Percentiles rank a stretch among this genome's conserved stretches.
phyloP scores from a whole-genome alignment of 2,329 filamentous ascomycete species.

The Fusarium sp. region DNA sequence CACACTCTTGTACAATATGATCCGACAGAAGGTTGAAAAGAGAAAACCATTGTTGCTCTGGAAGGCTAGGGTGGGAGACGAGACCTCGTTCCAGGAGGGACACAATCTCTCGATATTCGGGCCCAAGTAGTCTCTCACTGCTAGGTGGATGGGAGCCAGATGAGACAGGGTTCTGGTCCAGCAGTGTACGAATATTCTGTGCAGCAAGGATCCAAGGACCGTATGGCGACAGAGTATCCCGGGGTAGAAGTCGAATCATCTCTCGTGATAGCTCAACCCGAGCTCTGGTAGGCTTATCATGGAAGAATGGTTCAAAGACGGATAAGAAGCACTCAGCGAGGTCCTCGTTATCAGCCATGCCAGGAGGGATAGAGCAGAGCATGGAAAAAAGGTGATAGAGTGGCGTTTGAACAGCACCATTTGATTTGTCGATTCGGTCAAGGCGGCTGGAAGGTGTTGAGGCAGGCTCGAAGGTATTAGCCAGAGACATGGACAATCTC shows the following conservation, averaged over 20 bases:
- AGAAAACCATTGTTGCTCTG: conserved; percentile 63
- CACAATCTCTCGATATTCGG: conserved; percentile 79
- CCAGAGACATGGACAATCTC: conserved; percentile 64
- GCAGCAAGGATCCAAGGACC: conserved; percentile 69
- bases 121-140: conserved; percentile 67
- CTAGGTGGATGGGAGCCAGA: conserved; percentile 44
- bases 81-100: conserved; percentile 77
- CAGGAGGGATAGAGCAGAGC: conserved; percentile 67
- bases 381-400: conserved; percentile 77
- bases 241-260: conserved; percentile 65
- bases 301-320: conserved; percentile 73
- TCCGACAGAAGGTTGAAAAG: conserved; percentile 72
- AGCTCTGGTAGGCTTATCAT: conserved; percentile 61
- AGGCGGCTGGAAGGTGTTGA: conserved; percentile 77
- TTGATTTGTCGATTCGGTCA: conserved; percentile 66
- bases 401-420: conserved; percentile 69
- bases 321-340: conserved; percentile 63
- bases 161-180: conserved; percentile 54
- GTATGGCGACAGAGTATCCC: conserved; percentile 62
- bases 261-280: conserved; percentile 66
- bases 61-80: conserved; percentile 63
- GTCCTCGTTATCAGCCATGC: conserved; percentile 63
- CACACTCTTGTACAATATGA: conserved; percentile 73
- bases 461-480: conserved; percentile 73
- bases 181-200: conserved; percentile 60